A percentile compares a stretch with the other conserved stretches of the same genome.
Conservation (phyloP, 495 filamentous ascomycete species). For the Durotheca rogersii region DNA sequence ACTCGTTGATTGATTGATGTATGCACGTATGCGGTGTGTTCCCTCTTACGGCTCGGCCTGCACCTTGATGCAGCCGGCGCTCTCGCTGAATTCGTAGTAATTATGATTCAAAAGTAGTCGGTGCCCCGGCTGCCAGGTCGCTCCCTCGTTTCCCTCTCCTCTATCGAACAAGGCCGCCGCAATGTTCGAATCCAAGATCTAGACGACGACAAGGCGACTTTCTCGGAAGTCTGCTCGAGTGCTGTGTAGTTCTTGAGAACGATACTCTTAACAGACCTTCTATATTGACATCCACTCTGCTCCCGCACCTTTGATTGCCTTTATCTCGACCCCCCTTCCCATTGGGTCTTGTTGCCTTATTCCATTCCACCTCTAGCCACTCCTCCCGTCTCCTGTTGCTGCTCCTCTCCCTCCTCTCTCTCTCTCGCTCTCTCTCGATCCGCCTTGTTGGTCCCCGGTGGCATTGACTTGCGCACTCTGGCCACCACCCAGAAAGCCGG, state of each 20-base stretch:
- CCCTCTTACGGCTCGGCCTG: not conserved
- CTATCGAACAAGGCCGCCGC: conserved; percentile 48
- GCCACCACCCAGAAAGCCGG: conserved; percentile 39
- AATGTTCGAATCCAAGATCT: conserved; percentile 52
- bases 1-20: no score
- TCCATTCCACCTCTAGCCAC: conserved; percentile 6
- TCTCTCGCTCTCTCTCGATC: conserved; percentile 27
- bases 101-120: conserved; percentile 48
- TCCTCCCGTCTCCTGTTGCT: conserved; percentile 28
- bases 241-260: conserved; percentile 21
- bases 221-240: conserved; percentile 47
- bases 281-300: not conserved
- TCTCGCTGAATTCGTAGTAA: not conserved
- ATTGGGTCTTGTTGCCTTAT: not conserved
- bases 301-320: conserved; percentile 3
- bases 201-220: conserved; percentile 48
- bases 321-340: no score
- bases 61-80: not conserved
- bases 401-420: conserved; percentile 15
- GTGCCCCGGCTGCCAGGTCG: conserved; percentile 42
- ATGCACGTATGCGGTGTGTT: not conserved
- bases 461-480: conserved; percentile 52
- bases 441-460: conserved; percentile 31
- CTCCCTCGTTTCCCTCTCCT: conserved; percentile 37
- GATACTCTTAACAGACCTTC: conserved; percentile 12